Conservation (phyloP, 768 basidiomycete genomes). For the Amanita phalloides region DNA sequence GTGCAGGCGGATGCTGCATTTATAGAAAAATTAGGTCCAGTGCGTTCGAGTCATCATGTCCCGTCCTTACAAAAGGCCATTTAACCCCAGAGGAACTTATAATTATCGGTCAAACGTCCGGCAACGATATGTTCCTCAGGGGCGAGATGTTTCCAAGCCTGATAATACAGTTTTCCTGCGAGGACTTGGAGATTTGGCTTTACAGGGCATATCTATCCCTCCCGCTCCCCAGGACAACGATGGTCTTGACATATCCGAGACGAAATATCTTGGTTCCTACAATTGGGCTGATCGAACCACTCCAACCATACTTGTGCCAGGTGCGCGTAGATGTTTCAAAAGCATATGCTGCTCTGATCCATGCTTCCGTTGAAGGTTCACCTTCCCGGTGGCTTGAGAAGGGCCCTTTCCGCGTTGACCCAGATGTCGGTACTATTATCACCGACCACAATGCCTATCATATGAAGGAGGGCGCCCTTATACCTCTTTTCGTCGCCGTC, state of each 20-base stretch:
- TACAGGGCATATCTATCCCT: background rate
- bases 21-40: too few relatives aligned
- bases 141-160: too few relatives aligned
- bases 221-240: background rate
- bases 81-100: background rate
- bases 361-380: conserved; percentile 33
- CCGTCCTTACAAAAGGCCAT: too few relatives aligned
- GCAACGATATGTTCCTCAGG: background rate
- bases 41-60: too few relatives aligned
- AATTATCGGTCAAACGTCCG: background rate
- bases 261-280: conserved; percentile 27
- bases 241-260: conserved; percentile 15
- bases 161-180: background rate
- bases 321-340: conserved; percentile 13
- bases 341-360: background rate
- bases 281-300: conserved; percentile 26
- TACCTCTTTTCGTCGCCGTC: conserved; percentile 53
- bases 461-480: conserved; percentile 22
- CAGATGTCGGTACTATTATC: conserved; percentile 38
- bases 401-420: conserved; percentile 41
- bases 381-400: conserved; percentile 45
- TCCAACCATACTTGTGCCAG: conserved; percentile 34
- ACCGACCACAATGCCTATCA: conserved; percentile 49
- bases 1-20: too few relatives aligned
- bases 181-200: background rate